These are phyloP conservation scores for Tephrocybe rancida DNA, from an alignment of 768 basidiomycete species.

Conservation along the genomic window DNA sequence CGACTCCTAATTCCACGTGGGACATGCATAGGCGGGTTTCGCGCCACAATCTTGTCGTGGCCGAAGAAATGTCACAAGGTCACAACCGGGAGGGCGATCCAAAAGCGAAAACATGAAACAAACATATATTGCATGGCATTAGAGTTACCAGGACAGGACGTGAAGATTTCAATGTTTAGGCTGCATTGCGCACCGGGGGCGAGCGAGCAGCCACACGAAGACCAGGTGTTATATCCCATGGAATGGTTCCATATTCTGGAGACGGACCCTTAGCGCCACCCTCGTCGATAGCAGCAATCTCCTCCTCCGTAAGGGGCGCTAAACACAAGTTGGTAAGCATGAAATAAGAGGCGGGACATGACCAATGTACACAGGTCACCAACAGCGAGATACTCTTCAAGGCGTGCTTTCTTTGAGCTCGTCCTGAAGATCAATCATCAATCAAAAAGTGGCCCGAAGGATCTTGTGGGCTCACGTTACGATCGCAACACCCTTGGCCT, in stretches of 20 bases:
- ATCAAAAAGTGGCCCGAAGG: neutral
- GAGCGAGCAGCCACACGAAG: no score
- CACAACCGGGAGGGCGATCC: no score
- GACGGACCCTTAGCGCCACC: slow-evolving; percentile 57
- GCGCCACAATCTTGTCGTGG: no score
- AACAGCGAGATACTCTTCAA: slow-evolving; percentile 69
- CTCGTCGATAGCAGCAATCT: slow-evolving; percentile 64
- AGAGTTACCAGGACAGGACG: no score
- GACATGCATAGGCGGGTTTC: no score
- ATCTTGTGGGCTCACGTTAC: slow-evolving; percentile 54
- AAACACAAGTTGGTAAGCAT: neutral
- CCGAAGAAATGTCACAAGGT: no score
- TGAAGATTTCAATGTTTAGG: no score
- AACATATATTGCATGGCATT: no score
- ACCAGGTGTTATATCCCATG: neutral
- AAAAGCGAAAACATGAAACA: no score
- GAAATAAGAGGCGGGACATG: neutral
- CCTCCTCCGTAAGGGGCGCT: slow-evolving; percentile 58
- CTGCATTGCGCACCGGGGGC: no score
- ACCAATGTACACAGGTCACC: slow-evolving; percentile 48
- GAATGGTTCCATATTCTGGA: neutral
- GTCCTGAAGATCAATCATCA: slow-evolving; percentile 40
- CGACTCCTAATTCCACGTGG: no score
- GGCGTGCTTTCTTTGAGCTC: slow-evolving; percentile 57
- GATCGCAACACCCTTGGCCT: slow-evolving; percentile 64